Conservation (phyloP, 106 monocot species). For the Acorus gramineus region DNA sequence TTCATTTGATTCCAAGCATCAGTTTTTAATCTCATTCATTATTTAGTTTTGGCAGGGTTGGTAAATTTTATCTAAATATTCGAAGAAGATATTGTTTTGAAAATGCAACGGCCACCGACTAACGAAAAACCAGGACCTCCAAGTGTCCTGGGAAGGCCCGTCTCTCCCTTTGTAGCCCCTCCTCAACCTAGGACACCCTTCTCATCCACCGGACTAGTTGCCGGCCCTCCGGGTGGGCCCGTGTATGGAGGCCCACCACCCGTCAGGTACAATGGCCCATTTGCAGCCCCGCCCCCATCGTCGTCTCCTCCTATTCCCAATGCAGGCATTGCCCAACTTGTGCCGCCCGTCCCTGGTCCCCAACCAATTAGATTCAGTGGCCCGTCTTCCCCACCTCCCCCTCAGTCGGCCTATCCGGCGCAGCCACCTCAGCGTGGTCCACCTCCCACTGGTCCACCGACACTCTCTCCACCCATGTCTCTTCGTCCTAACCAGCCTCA, state of each 20-base stretch:
- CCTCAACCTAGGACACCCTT: slow-evolving; percentile 30
- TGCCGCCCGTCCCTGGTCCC: slow-evolving; percentile 25
- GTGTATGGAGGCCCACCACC: slow-evolving; percentile 14
- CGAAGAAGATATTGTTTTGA: too few species aligned
- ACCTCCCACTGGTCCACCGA: slow-evolving; percentile 9
- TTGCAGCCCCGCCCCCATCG: slow-evolving; percentile 18
- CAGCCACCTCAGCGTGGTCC: slow-evolving; percentile 25
- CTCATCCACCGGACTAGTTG: slow-evolving; percentile 21
- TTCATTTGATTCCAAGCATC: too few species aligned
- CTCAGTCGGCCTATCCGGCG: not conserved
- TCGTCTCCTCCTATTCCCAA: slow-evolving; percentile 16
- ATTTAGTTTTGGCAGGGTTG: too few species aligned
- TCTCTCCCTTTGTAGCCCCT: slow-evolving; percentile 26
- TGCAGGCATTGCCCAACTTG: slow-evolving; percentile 18
- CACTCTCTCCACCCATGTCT: slow-evolving; percentile 20
- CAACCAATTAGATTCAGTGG: slow-evolving; percentile 6
- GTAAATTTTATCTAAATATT: too few species aligned
- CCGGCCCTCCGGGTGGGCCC: slow-evolving; percentile 16
- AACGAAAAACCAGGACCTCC: slow-evolving; percentile 23
- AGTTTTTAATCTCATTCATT: too few species aligned
- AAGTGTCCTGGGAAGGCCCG: slow-evolving; percentile 28
- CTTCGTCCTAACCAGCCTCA: slow-evolving; percentile 22
- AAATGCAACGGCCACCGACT: too few species aligned
- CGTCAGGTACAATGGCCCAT: slow-evolving; percentile 42
- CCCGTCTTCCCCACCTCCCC: too few species aligned